Percentiles rank a stretch among this genome's conserved stretches.
phyloP scores from a whole-genome alignment of 2,329 filamentous ascomycete species.

The Xylaria sp. region DNA sequence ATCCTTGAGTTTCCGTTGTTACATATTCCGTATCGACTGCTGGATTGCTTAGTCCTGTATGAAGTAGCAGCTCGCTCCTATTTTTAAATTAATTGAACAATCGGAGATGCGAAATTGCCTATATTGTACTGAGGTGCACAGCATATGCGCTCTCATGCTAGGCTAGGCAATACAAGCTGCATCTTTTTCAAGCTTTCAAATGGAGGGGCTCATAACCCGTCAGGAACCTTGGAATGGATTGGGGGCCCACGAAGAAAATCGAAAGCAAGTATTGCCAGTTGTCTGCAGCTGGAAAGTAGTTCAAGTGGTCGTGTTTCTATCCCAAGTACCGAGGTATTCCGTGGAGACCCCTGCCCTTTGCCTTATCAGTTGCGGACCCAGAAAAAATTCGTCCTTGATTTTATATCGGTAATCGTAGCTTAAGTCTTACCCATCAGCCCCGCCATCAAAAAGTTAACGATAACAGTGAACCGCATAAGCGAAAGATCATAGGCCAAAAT shows the following conservation, averaged over 20 bases:
- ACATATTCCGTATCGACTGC: conserved; percentile 7
- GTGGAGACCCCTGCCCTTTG: no score
- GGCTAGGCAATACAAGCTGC: background rate
- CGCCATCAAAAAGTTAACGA: conserved; percentile 1
- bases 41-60: conserved; percentile 4
- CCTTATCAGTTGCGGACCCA: conserved; percentile 3
- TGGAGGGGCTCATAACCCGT: no score
- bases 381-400: conserved; percentile 20
- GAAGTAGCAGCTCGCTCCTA: background rate
- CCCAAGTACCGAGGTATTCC: no score
- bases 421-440: conserved; percentile 17
- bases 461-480: no score
- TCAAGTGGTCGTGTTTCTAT: no score
- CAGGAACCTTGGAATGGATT: no score
- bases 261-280: no score
- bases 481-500: no score
- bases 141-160: background rate
- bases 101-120: background rate
- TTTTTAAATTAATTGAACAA: conserved; percentile 15
- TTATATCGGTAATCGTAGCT: conserved; percentile 11
- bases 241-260: no score
- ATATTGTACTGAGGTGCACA: background rate
- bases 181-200: background rate
- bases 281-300: no score
- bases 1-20: conserved; percentile 19